Conservation (phyloP, 202 grass and related monocot species). For the Sporobolus alterniflorus region DNA sequence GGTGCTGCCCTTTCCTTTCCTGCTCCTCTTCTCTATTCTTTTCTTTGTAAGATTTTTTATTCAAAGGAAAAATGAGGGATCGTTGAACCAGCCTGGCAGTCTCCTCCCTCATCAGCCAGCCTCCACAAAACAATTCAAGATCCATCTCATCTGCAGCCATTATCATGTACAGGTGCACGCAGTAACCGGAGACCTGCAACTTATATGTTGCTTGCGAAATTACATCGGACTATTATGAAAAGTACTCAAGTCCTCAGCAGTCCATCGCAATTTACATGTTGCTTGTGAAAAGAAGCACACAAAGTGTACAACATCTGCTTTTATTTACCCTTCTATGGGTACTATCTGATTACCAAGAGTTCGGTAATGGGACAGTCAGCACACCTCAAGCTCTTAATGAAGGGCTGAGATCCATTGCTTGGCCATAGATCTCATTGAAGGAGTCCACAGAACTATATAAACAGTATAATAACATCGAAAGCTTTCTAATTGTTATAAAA, state of each 20-base stretch:
- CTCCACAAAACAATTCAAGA: too few species aligned
- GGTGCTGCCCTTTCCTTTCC: too few species aligned
- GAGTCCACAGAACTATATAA: not conserved
- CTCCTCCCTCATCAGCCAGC: too few species aligned
- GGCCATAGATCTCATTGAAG: not conserved
- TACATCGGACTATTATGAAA: not conserved
- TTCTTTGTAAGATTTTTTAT: too few species aligned
- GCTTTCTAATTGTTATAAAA: conserved; percentile 42
- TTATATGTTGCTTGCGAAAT: too few species aligned
- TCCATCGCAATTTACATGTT: not conserved
- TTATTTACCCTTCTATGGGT: not conserved
- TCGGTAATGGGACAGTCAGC: not conserved
- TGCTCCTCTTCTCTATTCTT: too few species aligned
- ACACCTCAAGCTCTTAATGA: not conserved
- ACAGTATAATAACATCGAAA: conserved; percentile 55
- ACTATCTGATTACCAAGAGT: not conserved
- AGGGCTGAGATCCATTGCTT: not conserved
- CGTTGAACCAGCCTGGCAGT: too few species aligned
- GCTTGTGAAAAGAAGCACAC: not conserved
- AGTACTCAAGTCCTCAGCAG: not conserved
- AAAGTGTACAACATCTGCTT: not conserved
- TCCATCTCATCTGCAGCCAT: too few species aligned
- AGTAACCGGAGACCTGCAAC: too few species aligned
- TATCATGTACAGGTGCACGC: too few species aligned
- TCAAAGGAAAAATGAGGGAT: too few species aligned